phyloP scores from a whole-genome alignment of 2,329 filamentous ascomycete species.

The Talaromyces sp. region DNA sequence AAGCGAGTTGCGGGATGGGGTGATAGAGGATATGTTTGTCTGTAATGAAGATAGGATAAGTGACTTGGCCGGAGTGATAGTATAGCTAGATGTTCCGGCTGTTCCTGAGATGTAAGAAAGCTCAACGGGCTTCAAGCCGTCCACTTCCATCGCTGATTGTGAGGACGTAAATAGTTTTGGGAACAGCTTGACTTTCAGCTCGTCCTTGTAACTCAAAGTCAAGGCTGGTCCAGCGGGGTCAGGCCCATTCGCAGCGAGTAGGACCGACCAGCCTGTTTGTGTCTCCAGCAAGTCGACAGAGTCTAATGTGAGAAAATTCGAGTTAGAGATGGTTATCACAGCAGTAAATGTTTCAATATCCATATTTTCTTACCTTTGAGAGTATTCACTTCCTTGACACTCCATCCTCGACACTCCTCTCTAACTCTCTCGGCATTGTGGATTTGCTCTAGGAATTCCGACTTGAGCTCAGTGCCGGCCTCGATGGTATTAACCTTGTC shows the following conservation, averaged over 20 bases:
- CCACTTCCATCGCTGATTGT: conserved; percentile 17
- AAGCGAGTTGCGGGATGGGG: conserved; percentile 29
- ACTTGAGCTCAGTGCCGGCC: conserved; percentile 60
- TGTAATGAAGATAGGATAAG: conserved; percentile 40
- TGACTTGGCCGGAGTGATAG: conserved; percentile 32
- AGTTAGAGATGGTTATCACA: not conserved
- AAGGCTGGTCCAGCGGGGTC: conserved; percentile 28
- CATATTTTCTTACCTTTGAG: conserved; percentile 61
- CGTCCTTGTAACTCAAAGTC: conserved; percentile 37
- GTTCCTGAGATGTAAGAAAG: conserved; percentile 27
- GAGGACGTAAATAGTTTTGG: conserved; percentile 30
- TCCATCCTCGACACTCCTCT: conserved; percentile 88
- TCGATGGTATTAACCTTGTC: conserved; percentile 63
- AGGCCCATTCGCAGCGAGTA: conserved; percentile 26
- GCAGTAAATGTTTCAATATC: too few relatives aligned
- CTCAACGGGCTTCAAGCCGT: conserved; percentile 24
- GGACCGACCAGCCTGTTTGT: conserved; percentile 41
- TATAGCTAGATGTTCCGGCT: conserved; percentile 10
- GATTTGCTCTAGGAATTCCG: conserved; percentile 67
- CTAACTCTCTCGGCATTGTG: conserved; percentile 74
- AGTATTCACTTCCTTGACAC: conserved; percentile 68
- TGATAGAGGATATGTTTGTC: conserved; percentile 29
- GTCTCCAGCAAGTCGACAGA: conserved; percentile 37
- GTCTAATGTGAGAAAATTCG: conserved; percentile 15
- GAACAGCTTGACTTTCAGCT: conserved; percentile 39